Evolutionary conservation across 441 rosid genomes (phyloP).

Genomic region (Dalechampia spathulata): DNA sequence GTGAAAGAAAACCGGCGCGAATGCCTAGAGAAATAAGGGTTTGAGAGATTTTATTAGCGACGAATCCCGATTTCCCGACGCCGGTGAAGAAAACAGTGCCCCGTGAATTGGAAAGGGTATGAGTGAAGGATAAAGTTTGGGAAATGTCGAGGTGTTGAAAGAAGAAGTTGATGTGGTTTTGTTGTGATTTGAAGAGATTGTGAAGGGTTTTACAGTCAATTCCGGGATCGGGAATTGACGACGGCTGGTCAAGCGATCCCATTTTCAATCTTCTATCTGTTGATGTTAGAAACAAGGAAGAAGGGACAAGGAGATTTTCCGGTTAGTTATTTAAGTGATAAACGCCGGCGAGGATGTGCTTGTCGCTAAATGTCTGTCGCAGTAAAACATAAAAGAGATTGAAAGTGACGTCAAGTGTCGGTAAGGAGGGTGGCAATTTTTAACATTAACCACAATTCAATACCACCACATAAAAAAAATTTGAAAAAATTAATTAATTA

Average conservation of each 20-base stretch:
- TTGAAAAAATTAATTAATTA: too few species aligned
- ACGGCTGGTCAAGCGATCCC: conserved; percentile 37
- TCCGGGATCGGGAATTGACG: conserved; percentile 12
- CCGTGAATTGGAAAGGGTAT: conserved; percentile 43
- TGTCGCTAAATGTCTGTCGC: too few species aligned
- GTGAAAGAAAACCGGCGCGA: conserved; percentile 72
- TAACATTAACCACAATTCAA: too few species aligned
- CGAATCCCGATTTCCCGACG: conserved; percentile 93
- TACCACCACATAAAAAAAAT: too few species aligned
- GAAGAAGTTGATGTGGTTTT: conserved; percentile 80
- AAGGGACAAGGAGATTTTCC: too few species aligned
- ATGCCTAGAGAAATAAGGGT: conserved; percentile 81
- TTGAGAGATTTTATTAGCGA: conserved; percentile 86
- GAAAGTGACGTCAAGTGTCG: too few species aligned
- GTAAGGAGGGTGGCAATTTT: too few species aligned
- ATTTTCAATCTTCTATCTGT: too few species aligned
- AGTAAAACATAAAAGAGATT: too few species aligned
- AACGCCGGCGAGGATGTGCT: too few species aligned
- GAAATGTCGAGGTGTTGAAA: conserved; percentile 72
- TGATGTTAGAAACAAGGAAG: too few species aligned
- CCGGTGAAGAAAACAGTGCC: conserved; percentile 88
- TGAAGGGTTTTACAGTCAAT: conserved; percentile 54
- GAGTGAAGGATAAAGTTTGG: conserved; percentile 67
- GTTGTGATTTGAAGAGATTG: conserved; percentile 80
- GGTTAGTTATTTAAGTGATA: too few species aligned